phyloP scores from a whole-genome alignment of 2,329 filamentous ascomycete genomes.

The Elsinoe perseae region DNA sequence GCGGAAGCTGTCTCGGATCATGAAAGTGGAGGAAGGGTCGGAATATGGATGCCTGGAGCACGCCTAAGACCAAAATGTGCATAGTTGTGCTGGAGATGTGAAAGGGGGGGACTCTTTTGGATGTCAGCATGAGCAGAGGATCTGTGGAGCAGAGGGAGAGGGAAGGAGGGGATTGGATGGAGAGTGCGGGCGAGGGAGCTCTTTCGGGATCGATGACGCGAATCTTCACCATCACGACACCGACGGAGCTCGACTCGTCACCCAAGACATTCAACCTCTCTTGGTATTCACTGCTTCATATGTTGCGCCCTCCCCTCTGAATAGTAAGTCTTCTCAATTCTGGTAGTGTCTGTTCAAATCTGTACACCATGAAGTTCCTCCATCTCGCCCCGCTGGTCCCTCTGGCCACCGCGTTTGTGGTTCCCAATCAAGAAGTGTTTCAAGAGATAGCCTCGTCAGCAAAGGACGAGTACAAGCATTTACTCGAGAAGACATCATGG shows the following conservation, averaged over 20 bases:
- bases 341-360: neutral
- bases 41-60: conserved; percentile 9
- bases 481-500: conserved; percentile 27
- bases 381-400: conserved; percentile 44
- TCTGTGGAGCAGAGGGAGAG: conserved; percentile 3
- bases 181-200: neutral
- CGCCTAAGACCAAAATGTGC: neutral
- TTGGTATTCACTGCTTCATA: conserved; percentile 5
- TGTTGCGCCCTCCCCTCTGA: neutral
- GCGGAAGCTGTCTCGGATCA: conserved; percentile 6
- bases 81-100: conserved; percentile 7
- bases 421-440: conserved; percentile 45
- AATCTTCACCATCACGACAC: conserved; percentile 1
- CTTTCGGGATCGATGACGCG: conserved; percentile 1
- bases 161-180: neutral
- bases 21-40: neutral
- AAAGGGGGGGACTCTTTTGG: too few species aligned
- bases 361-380: conserved; percentile 43
- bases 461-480: conserved; percentile 24
- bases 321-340: neutral
- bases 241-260: conserved; percentile 2
- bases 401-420: conserved; percentile 44
- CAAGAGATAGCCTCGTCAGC: conserved; percentile 35
- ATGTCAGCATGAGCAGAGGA: conserved; percentile 14
- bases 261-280: conserved; percentile 5